These are phyloP conservation scores for Ramichloridium luteum DNA, from an alignment of 2,329 filamentous ascomycete species.

Conservation along the genomic window DNA sequence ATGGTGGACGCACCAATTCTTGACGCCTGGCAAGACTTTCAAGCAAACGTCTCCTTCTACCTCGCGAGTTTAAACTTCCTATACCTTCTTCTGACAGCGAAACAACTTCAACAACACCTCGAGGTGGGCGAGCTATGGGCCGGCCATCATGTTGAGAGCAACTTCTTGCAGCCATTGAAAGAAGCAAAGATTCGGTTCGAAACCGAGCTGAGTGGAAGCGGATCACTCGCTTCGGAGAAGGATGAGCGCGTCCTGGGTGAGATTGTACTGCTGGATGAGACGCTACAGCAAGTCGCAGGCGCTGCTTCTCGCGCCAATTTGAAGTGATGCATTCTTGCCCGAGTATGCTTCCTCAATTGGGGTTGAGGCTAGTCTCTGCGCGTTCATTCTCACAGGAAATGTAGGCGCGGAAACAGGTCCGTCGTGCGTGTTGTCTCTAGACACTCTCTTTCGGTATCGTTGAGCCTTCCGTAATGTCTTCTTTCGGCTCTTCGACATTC, in stretches of 20 bases:
- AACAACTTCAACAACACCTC: constrained; percentile 34
- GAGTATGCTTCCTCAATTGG: too few species aligned
- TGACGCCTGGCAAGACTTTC: constrained; percentile 34
- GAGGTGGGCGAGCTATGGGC: constrained; percentile 34
- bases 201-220: constrained; percentile 24
- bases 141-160: constrained; percentile 28
- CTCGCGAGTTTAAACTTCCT: constrained; percentile 48
- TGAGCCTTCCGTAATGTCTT: too few species aligned
- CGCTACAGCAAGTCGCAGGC: constrained; percentile 21
- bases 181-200: constrained; percentile 26
- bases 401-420: too few species aligned
- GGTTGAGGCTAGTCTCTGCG: too few species aligned
- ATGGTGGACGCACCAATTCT: constrained; percentile 28
- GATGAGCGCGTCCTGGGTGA: constrained; percentile 26
- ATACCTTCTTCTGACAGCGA: constrained; percentile 42
- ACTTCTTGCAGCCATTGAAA: constrained; percentile 33
- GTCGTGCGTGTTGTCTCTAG: too few species aligned
- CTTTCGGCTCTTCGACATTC: too few species aligned
- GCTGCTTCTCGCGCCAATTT: constrained; percentile 11
- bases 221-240: constrained; percentile 26
- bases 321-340: too few species aligned
- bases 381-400: too few species aligned
- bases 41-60: constrained; percentile 41
- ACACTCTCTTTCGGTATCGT: too few species aligned
- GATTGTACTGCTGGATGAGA: constrained; percentile 22